Percentiles rank a stretch among this genome's conserved stretches.
phyloP scores from a whole-genome alignment of 805 yeast species.

The Saccharomycopsis sp. region DNA sequence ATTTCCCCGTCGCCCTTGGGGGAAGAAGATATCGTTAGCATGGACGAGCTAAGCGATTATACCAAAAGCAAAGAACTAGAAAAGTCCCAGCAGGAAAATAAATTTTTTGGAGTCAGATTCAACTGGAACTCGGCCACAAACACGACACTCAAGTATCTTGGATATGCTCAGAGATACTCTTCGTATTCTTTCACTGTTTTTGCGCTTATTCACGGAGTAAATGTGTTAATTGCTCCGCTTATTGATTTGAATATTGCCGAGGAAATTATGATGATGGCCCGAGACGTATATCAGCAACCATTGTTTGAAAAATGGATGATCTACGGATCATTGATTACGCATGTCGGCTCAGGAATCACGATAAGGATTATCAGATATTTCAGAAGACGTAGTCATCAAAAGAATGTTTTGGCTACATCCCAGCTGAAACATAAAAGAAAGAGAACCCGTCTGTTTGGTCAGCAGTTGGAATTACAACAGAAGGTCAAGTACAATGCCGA shows the following conservation, averaged over 20 bases:
- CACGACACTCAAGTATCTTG: background rate
- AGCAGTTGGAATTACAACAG: slow-evolving; percentile 17
- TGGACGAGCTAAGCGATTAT: background rate
- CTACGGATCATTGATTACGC: slow-evolving; percentile 40
- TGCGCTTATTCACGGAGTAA: slow-evolving; percentile 48
- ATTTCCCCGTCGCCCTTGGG: background rate
- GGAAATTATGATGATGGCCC: slow-evolving; percentile 51
- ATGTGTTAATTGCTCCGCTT: slow-evolving; percentile 50
- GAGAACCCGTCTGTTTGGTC: slow-evolving; percentile 21
- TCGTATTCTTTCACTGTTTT: slow-evolving; percentile 53
- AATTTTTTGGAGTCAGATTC: background rate
- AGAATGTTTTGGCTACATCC: slow-evolving; percentile 24
- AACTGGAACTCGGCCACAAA: background rate
- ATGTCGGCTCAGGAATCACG: slow-evolving; percentile 47
- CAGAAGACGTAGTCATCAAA: slow-evolving; percentile 23
- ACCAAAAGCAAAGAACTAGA: background rate
- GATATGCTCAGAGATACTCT: slow-evolving; percentile 47
- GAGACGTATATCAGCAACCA: slow-evolving; percentile 55
- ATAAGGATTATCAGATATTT: slow-evolving; percentile 36
- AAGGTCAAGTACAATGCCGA: slow-evolving; percentile 3
- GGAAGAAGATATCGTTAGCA: background rate
- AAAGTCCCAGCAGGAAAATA: background rate
- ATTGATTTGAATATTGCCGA: slow-evolving; percentile 38
- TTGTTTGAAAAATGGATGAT: slow-evolving; percentile 43
- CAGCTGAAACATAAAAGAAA: slow-evolving; percentile 14